Base-by-base conservation (phyloP, 2,329 filamentous ascomycete species). In the Metarhizium humberi region DNA sequence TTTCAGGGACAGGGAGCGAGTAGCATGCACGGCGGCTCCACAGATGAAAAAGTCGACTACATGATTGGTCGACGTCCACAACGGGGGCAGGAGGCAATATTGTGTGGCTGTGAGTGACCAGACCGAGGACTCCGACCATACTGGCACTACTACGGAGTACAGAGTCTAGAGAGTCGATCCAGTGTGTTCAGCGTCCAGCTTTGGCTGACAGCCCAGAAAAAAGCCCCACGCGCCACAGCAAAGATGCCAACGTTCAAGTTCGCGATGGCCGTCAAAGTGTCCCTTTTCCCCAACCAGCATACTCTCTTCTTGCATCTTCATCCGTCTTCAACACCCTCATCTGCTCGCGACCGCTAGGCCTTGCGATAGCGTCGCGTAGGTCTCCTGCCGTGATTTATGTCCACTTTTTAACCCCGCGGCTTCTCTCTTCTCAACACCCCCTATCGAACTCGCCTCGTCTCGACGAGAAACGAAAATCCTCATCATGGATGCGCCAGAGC, bases 401-500 rank as follows among this genome's bases (percentile, higher is more conserved):
- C 18, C 13, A 20, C n/a, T 16, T n/a, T 29, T 30, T 54, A 11
- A 30, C 25, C 3, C 18, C 30, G 13, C 29, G 6, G n/a, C 25
- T 18, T 49, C 29, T 18, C 11, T 50, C 42, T 32, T 36, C 4
- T 43, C 29, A n/a, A 34, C 18, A 18, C 34, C 32, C 34, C 46
- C 18, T 36, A 6, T 43, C 42, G 30, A 32, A 40, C 50, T 25
- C 49, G 46, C 34, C 32, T 20, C 32, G 38, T 16, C 25, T 25
- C 25, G 4, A 25, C 25, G 25, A 16, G 16, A 29, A 38, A 20
- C 20, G 11, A 29, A 29, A 30, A 16, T 29, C 42, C 45, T 38
- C 63, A 71, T 62, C 54, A 96, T 96, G 92, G 90, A 96, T 77
- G 85, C 85, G 66, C 81, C 86, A 59, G 90, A 95, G 77, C 86